Conservation (phyloP, 352 stramenopile genomes). For the Phytophthora melonis region DNA sequence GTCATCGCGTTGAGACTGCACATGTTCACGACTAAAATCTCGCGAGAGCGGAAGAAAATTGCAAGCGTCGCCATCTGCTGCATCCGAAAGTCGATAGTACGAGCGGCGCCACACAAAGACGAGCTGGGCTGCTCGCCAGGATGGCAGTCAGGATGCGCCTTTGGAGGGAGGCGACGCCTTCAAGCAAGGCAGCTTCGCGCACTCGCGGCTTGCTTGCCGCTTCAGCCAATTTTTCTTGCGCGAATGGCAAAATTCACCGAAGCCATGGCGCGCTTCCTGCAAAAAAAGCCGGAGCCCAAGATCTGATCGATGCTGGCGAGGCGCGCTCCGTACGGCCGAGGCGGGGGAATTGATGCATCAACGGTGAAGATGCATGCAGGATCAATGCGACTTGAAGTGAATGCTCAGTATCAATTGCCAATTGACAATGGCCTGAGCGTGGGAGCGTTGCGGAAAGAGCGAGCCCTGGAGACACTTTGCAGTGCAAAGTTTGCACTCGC, state of each 20-base stretch:
- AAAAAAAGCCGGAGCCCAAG: constrained; percentile 30
- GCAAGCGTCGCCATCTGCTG: constrained; percentile 21
- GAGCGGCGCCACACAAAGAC: constrained; percentile 23
- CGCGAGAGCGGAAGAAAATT: constrained; percentile 29
- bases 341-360: no score
- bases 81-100: constrained; percentile 28
- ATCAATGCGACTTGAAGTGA: no score
- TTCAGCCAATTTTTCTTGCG: constrained; percentile 1
- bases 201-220: not conserved
- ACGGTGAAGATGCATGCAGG: no score
- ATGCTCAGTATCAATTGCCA: no score
- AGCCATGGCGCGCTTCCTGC: not conserved
- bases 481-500: not conserved
- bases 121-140: constrained; percentile 25
- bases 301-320: constrained; percentile 25
- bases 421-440: not conserved
- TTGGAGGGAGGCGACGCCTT: no score
- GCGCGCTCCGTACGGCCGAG: no score
- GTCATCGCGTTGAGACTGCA: not conserved
- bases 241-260: constrained; percentile 12
- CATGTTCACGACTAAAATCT: constrained; percentile 25
- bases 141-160: constrained; percentile 34
- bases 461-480: constrained; percentile 11
- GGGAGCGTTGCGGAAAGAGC: constrained; percentile 24
- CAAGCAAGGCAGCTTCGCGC: constrained; percentile 1